Percentiles rank a stretch among this genome's conserved stretches.
These are phyloP conservation scores for Danielia oregonensis DNA, from an alignment of 805 yeast species.

Conservation along the genomic window DNA sequence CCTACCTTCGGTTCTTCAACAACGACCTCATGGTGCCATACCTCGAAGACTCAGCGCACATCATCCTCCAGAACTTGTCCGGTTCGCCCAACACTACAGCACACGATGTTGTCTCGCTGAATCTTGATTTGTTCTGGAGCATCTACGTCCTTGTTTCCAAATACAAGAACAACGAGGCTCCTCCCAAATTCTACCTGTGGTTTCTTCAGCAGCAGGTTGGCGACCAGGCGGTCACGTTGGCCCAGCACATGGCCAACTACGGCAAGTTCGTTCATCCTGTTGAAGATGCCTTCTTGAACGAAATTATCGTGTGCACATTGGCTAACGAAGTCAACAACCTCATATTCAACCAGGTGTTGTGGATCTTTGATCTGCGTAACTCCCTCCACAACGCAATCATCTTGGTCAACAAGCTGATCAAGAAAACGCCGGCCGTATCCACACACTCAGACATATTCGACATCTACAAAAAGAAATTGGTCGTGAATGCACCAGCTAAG, in stretches of 20 bases:
- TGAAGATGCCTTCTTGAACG: constrained; percentile 21
- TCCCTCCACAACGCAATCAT: constrained; percentile 52
- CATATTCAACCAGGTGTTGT: constrained; percentile 16
- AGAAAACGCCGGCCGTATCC: constrained; percentile 2
- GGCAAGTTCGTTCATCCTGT: constrained; percentile 21
- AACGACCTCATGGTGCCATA: constrained; percentile 47
- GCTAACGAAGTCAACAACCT: constrained; percentile 31
- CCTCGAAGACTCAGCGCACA: constrained; percentile 43
- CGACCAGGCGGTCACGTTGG: background rate
- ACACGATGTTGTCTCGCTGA: constrained; percentile 27
- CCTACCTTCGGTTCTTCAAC: constrained; percentile 42
- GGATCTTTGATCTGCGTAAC: constrained; percentile 34
- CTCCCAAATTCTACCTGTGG: constrained; percentile 19
- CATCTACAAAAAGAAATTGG: constrained; percentile 44
- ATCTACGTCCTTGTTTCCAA: constrained; percentile 45
- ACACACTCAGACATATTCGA: constrained; percentile 28
- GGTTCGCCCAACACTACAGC: constrained; percentile 17
- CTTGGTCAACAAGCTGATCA: constrained; percentile 43
- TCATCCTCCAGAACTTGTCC: constrained; percentile 36
- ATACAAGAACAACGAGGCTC: constrained; percentile 24
- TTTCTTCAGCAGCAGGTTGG: constrained; percentile 19
- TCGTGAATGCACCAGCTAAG: constrained; percentile 49
- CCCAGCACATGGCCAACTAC: constrained; percentile 21
- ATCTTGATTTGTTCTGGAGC: constrained; percentile 42
- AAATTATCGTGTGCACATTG: constrained; percentile 28